Evolutionary conservation across 148 eudicot species (phyloP).

Genomic region (Camellia lanceoleosa): DNA sequence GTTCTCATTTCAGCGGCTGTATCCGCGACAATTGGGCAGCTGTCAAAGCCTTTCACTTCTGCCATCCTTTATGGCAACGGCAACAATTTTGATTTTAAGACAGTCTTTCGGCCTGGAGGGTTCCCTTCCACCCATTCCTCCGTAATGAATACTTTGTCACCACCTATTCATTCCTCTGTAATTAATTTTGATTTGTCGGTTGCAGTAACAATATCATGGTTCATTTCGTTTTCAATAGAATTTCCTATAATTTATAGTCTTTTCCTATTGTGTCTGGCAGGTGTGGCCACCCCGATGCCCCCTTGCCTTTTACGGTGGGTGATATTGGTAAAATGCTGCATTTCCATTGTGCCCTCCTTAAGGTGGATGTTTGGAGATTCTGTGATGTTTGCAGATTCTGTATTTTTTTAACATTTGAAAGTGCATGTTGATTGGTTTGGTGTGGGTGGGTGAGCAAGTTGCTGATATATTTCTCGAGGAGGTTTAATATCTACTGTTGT

Average conservation of each 20-base stretch:
- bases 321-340: slow-evolving; percentile 15
- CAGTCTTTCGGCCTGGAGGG: slow-evolving; percentile 77
- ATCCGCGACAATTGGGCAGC: slow-evolving; percentile 71
- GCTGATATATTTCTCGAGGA: not conserved
- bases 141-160: slow-evolving; percentile 30
- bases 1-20: slow-evolving; percentile 69
- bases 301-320: slow-evolving; percentile 74
- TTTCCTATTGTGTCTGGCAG: slow-evolving; percentile 48
- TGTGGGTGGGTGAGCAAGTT: not conserved
- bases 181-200: not conserved
- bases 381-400: not conserved
- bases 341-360: not conserved
- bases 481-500: not conserved
- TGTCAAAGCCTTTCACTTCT: slow-evolving; percentile 73
- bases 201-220: not conserved
- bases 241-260: slow-evolving; percentile 6
- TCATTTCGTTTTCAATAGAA: slow-evolving; percentile 21
- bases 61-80: slow-evolving; percentile 44
- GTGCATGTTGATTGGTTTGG: not conserved
- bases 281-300: slow-evolving; percentile 66
- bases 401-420: not conserved
- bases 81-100: slow-evolving; percentile 37
- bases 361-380: not conserved
- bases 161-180: not conserved
- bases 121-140: slow-evolving; percentile 97